A percentile compares a stretch with the other conserved stretches of the same genome.
These are phyloP conservation scores for Kwoniella mangroviensis DNA, from an alignment of 768 basidiomycete genomes.

Conservation along the genomic window DNA sequence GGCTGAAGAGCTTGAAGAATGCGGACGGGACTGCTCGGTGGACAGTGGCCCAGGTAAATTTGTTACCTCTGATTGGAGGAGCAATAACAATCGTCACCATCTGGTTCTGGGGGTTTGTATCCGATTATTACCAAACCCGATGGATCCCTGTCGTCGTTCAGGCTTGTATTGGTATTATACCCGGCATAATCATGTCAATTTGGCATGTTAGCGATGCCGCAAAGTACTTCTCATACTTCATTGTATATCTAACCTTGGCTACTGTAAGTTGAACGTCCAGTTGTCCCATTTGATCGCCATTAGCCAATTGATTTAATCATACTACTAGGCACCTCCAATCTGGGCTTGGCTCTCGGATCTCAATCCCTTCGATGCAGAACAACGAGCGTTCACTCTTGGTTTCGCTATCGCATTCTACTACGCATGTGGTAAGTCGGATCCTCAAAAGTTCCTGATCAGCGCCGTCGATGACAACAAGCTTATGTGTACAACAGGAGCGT, in stretches of 20 bases:
- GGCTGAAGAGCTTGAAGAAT: constrained; percentile 42
- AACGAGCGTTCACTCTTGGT: constrained; percentile 50
- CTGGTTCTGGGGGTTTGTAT: constrained; percentile 44
- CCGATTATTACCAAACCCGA: constrained; percentile 47
- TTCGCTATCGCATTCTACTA: constrained; percentile 50
- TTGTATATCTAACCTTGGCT: constrained; percentile 40
- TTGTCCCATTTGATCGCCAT: no score
- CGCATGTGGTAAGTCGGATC: constrained; percentile 31
- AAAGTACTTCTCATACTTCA: constrained; percentile 52
- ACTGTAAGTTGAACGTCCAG: constrained; percentile 18
- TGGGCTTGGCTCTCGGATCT: constrained; percentile 54
- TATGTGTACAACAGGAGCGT: constrained; percentile 30
- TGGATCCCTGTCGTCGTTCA: constrained; percentile 47
- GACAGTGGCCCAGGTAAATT: constrained; percentile 24
- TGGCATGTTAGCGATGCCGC: constrained; percentile 49
- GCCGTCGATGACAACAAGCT: not conserved
- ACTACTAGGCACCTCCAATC: constrained; percentile 36
- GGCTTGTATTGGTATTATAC: constrained; percentile 41
- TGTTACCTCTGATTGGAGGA: constrained; percentile 30
- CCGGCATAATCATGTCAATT: constrained; percentile 51
- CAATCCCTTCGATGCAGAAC: constrained; percentile 51
- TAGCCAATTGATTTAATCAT: not conserved
- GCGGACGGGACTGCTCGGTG: constrained; percentile 23
- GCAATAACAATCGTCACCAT: constrained; percentile 37
- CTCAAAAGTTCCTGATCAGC: not conserved